A percentile compares a stretch with the other conserved stretches of the same genome.
Evolutionary conservation across 2,329 filamentous ascomycete genomes (phyloP).

Genomic region (Monilinia fructicola): DNA sequence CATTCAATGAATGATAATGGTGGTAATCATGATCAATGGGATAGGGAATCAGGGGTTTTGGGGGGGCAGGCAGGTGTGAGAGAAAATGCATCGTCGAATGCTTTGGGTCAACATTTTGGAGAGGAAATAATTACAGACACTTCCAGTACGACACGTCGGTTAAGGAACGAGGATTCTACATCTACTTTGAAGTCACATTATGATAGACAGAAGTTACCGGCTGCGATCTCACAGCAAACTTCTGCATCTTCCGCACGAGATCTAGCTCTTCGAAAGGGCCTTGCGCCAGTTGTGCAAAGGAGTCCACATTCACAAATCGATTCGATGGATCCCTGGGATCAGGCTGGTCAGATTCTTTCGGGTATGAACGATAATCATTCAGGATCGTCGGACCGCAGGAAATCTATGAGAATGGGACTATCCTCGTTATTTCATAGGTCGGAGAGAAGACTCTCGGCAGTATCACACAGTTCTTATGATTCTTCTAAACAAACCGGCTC

Average conservation of each 20-base stretch:
- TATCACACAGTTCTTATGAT: slow-evolving; percentile 23
- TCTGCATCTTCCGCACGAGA: slow-evolving; percentile 46
- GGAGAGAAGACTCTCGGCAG: slow-evolving; percentile 25
- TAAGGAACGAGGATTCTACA: slow-evolving; percentile 44
- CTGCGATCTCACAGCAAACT: slow-evolving; percentile 45
- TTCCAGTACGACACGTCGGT: slow-evolving; percentile 40
- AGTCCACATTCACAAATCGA: slow-evolving; percentile 37
- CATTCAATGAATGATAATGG: slow-evolving; percentile 32
- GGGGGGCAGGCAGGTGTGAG: slow-evolving; percentile 40
- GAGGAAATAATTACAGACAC: slow-evolving; percentile 41
- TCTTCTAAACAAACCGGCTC: slow-evolving; percentile 25
- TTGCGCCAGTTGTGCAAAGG: slow-evolving; percentile 35
- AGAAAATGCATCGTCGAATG: slow-evolving; percentile 48
- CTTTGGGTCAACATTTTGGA: slow-evolving; percentile 44
- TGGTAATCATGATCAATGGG: slow-evolving; percentile 34
- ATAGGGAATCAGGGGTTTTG: slow-evolving; percentile 34
- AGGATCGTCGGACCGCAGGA: slow-evolving; percentile 31
- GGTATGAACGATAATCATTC: slow-evolving; percentile 1
- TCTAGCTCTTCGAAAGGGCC: slow-evolving; percentile 43
- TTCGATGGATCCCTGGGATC: slow-evolving; percentile 18
- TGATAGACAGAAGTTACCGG: slow-evolving; percentile 45
- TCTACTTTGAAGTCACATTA: slow-evolving; percentile 50
- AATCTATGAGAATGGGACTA: slow-evolving; percentile 36
- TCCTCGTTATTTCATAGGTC: slow-evolving; percentile 38
- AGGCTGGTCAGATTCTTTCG: slow-evolving; percentile 1